Evolutionary conservation across 768 basidiomycete species (phyloP).

Genomic region (Erythrobasidium yunnanense): DNA sequence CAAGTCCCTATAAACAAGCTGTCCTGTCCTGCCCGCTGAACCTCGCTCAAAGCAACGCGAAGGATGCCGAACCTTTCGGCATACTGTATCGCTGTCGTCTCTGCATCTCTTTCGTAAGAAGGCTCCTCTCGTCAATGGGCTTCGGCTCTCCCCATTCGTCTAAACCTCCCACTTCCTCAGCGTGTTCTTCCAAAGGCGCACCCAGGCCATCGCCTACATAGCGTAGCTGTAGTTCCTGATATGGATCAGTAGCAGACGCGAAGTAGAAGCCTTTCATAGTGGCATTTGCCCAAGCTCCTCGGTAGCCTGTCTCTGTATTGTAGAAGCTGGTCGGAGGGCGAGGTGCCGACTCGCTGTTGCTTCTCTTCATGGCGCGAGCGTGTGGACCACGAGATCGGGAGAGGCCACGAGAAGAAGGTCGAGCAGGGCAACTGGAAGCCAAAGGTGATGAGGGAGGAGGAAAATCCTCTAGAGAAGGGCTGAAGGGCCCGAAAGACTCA

Average conservation of each 20-base stretch:
- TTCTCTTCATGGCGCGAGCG: not conserved
- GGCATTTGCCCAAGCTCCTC: conserved; percentile 20
- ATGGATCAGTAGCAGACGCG: conserved; percentile 6
- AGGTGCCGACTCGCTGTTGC: not conserved
- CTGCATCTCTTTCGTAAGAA: conserved; percentile 1
- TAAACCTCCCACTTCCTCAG: not conserved
- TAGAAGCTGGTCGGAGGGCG: conserved; percentile 1
- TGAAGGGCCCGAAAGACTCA: not conserved
- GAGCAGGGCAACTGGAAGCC: not conserved
- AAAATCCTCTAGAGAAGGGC: conserved; percentile 5
- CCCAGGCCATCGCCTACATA: conserved; percentile 24
- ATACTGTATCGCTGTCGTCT: not conserved
- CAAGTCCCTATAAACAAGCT: too few species aligned
- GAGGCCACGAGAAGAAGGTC: not conserved
- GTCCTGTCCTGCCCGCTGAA: too few species aligned
- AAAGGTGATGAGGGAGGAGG: not conserved
- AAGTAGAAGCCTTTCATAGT: conserved; percentile 21
- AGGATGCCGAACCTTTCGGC: conserved; percentile 9
- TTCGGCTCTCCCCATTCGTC: conserved; percentile 14
- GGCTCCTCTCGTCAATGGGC: not conserved
- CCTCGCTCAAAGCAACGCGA: conserved; percentile 1
- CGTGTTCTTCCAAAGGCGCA: conserved; percentile 7
- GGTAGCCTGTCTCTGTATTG: conserved; percentile 16
- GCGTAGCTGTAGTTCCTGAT: conserved; percentile 18
- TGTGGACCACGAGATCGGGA: not conserved